Evolutionary conservation across 2,329 filamentous ascomycete species (phyloP), one percentile per base, ranked within the genome.

Genomic region (Periconia sp.): DNA sequence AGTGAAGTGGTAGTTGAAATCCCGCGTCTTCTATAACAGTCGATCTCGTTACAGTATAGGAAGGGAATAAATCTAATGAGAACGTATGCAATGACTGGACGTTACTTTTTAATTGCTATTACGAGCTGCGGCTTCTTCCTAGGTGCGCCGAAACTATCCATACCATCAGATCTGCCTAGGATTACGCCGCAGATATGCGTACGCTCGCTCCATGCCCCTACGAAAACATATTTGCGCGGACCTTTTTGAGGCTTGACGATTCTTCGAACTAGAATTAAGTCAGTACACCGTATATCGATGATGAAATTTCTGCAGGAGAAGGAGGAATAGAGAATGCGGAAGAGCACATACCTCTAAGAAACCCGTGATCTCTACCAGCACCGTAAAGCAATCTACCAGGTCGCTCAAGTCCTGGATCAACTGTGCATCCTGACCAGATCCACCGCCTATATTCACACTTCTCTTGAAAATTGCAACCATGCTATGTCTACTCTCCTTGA

Each of bases 381-480:
- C 78, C 71, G 92, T 86, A 62, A 94, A 89, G 33, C 89, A 86
- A 67, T 95, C 90, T 5, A 92, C 89, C 54, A 97, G 71, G 56
- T 92, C 89, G 34, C 83, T 80, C 25, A 95, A 75, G 50, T 83
- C 81, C 46, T 85, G 79, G 38, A 83, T 82, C 42, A 84, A 77
- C 38, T 84, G 83, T 24, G 84, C 74, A 29, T 72, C 54, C 43
- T 59, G 72, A 67, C 26, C 73, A 71, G 26, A 15, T 1, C 54
- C 54, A 8, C 48, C 50, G 4, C 88, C 87, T 43, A 95, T 88
- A 34, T 88, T 88, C 0, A 89, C 89, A 57, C 88, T 89, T 54
- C 91, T 81, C 75, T 99, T 99, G 61, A 99, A 88, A 15, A 95
- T 86, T 32, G 91, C 88, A 52, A 94, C 84, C 59, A 97, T 89